Evolutionary conservation across 306 rosid genomes (phyloP), one percentile per base, ranked within the genome.

Genomic region (Cyamopsis tetragonoloba): DNA sequence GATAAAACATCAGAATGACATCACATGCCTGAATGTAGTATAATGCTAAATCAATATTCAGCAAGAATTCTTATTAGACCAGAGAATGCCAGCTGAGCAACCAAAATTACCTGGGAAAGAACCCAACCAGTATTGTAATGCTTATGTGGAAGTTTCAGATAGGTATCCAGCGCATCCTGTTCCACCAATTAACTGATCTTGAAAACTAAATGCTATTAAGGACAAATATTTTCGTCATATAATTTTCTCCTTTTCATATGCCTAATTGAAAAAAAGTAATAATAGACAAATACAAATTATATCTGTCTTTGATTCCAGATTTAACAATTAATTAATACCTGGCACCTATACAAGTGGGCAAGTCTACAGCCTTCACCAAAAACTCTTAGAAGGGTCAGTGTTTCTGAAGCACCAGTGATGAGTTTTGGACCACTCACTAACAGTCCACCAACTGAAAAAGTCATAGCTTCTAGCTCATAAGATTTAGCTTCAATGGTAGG

Each of bases 111-210:
- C 99, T 88, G 97, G 41, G 97, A 95, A 74, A 95, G 97, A 75
- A 95, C 95, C 96, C 99, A 90, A 66, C 96, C 96, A 3, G 99
- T 90, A 75, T 81, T 78, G 83, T 95, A 95, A 82, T 95, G 99
- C 86, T 81, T 95, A 72, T 73, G 83, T 20, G 96, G 95, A 74
- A 95, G 92, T 79, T 91, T 91, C 75, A 80, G 82, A 68, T 73
- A 95, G 72, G 82, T 82, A 79, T 90, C 92, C 68, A 95, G 74
- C 13, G 99, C 99, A 62, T 91, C 99, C 99, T 95, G 87, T 55
- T 51, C 74, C 70, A 82, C 49, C 41, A 47, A 62, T 38, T 66
- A 71, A 63, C 20, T 61, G 15, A 57, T 60, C 43, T 77, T 41
- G 68, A 68, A 66, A 69, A 76, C 56, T 43, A 30, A 49, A 69